Conservation (phyloP, 768 basidiomycete genomes). For the Lentinula lateritia region DNA sequence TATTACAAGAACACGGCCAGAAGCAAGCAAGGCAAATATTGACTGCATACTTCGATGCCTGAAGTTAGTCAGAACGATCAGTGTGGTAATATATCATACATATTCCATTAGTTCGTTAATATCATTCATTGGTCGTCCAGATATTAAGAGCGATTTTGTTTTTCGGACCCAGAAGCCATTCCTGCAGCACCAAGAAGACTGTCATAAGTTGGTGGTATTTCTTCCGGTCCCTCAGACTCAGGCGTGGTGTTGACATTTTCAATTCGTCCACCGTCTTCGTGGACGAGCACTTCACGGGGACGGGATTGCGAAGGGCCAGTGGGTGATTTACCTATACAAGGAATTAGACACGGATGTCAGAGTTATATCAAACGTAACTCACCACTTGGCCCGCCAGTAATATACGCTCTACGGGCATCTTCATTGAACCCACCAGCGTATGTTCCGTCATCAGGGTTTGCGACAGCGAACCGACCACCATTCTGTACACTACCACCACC, state of each 20-base stretch:
- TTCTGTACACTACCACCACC: neutral
- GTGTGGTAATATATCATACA: neutral
- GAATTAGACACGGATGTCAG: neutral
- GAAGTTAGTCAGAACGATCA: neutral
- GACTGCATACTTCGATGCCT: neutral
- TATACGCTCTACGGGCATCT: constrained; percentile 1
- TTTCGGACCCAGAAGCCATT: neutral
- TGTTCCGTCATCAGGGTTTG: neutral
- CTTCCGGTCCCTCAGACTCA: neutral
- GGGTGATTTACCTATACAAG: neutral
- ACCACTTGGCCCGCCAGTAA: neutral
- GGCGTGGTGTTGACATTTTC: neutral
- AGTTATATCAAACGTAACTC: neutral
- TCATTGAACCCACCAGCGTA: neutral
- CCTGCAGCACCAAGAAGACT: constrained; percentile 1
- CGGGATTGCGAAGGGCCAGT: neutral
- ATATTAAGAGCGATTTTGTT: neutral
- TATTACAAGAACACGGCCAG: neutral
- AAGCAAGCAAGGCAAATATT: neutral
- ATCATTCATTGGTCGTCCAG: no score
- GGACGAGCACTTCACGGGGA: constrained; percentile 1
- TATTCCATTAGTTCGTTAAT: neutral
- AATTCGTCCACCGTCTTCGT: constrained; percentile 1
- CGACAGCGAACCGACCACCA: neutral
- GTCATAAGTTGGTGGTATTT: constrained; percentile 2